phyloP scores from a whole-genome alignment of 169 alveolate genomes.

The Eimeria tenella region DNA sequence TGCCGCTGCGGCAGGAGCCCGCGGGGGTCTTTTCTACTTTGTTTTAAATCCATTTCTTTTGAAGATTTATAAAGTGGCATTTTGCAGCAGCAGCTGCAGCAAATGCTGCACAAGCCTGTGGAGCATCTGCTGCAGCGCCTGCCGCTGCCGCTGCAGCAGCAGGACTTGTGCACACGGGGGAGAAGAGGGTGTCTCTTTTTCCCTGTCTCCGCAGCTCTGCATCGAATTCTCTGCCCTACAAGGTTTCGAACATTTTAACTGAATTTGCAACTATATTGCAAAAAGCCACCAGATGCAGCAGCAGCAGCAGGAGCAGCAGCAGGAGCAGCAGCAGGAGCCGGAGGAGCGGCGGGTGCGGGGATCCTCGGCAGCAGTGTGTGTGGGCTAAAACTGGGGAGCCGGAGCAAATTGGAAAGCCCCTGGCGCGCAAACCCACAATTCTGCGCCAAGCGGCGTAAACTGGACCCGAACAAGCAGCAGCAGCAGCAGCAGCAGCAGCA shows the following conservation, averaged over 20 bases:
- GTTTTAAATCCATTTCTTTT: too few species aligned
- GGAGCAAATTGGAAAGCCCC: background rate
- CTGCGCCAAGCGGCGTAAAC: background rate
- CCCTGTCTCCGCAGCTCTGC: background rate
- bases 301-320: slow-evolving; percentile 25
- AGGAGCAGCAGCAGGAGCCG: slow-evolving; percentile 16
- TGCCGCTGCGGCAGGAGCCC: too few species aligned
- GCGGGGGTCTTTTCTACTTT: too few species aligned
- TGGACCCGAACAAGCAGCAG: background rate
- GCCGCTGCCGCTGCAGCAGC: background rate
- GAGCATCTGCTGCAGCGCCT: background rate
- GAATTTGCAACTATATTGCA: background rate
- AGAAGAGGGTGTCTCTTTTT: background rate
- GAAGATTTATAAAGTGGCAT: too few species aligned
- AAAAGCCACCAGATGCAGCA: background rate
- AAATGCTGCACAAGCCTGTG: background rate
- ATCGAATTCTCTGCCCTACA: background rate
- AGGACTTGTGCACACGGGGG: background rate
- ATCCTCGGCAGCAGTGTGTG: background rate
- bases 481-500: background rate
- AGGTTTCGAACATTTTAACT: background rate
- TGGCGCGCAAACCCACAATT: background rate
- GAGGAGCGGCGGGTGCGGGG: background rate
- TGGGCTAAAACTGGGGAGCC: background rate
- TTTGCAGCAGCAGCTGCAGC: background rate